A percentile compares a stretch with the other conserved stretches of the same genome.
Evolutionary conservation across 106 monocot species (phyloP).

Genomic region (Platanthera guangdongensis): DNA sequence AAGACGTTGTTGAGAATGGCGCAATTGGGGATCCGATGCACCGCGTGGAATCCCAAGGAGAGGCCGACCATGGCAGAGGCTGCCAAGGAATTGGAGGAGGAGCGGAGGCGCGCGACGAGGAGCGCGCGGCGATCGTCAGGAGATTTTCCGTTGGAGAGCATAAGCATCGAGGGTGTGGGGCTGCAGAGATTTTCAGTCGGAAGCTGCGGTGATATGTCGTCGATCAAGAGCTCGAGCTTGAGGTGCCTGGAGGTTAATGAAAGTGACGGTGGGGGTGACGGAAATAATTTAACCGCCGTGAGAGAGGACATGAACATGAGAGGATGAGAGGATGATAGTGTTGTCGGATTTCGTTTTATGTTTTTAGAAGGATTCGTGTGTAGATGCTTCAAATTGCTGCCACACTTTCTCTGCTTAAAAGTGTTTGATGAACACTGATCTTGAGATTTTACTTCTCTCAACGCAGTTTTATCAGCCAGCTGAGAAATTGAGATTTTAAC

Average conservation of each 20-base stretch:
- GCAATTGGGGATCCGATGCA: constrained; percentile 22
- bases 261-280: too few relatives aligned
- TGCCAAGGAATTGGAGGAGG: constrained; percentile 19
- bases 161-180: constrained; percentile 20
- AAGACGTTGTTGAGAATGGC: constrained; percentile 33
- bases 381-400: too few relatives aligned
- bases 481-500: too few relatives aligned
- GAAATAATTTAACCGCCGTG: too few relatives aligned
- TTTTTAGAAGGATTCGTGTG: too few relatives aligned
- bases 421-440: too few relatives aligned
- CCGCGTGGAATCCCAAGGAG: constrained; percentile 11
- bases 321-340: too few relatives aligned
- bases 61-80: constrained; percentile 26
- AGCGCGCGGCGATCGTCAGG: not conserved
- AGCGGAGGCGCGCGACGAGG: not conserved
- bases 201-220: constrained; percentile 4
- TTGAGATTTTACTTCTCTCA: too few relatives aligned
- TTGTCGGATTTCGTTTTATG: too few relatives aligned
- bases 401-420: too few relatives aligned
- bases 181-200: constrained; percentile 23
- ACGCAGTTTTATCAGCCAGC: too few relatives aligned
- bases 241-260: constrained; percentile 17
- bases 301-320: too few relatives aligned
- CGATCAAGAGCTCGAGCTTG: constrained; percentile 11
- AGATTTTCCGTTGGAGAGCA: not conserved